Percentiles rank a stretch among this genome's conserved stretches.
phyloP scores from a whole-genome alignment of 805 yeast species.

The Candida anglica region DNA sequence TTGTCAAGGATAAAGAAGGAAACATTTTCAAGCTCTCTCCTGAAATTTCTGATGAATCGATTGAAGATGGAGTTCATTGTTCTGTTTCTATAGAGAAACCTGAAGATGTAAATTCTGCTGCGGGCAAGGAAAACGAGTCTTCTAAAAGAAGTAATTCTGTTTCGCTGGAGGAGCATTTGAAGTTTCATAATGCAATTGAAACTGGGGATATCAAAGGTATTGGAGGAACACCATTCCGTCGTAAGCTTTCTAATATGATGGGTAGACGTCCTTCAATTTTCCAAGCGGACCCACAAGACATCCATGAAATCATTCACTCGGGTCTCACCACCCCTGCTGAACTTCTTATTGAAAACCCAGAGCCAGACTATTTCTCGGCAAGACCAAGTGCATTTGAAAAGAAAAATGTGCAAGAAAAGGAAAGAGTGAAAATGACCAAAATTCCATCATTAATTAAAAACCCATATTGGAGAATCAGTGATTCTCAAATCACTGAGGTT shows the following conservation, averaged over 20 bases:
- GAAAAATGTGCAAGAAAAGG: conserved; percentile 2
- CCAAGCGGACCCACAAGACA: conserved; percentile 35
- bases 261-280: conserved; percentile 38
- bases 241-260: conserved; percentile 34
- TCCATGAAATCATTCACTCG: conserved; percentile 36
- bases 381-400: conserved; percentile 2
- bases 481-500: conserved; percentile 64
- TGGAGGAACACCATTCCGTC: conserved; percentile 26
- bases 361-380: conserved; percentile 22
- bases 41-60: conserved; percentile 28
- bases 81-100: background rate
- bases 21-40: conserved; percentile 37
- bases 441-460: conserved; percentile 51
- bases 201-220: conserved; percentile 13
- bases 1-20: conserved; percentile 43
- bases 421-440: conserved; percentile 43
- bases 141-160: background rate
- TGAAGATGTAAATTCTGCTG: conserved; percentile 11
- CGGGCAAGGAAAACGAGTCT: too few species aligned
- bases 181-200: background rate
- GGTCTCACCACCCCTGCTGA: conserved; percentile 42
- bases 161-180: background rate
- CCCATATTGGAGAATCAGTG: conserved; percentile 87
- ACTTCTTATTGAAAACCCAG: conserved; percentile 27
- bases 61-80: background rate